Base-by-base conservation (phyloP, 2,329 filamentous ascomycete species). In the Exophiala bonariae region DNA sequence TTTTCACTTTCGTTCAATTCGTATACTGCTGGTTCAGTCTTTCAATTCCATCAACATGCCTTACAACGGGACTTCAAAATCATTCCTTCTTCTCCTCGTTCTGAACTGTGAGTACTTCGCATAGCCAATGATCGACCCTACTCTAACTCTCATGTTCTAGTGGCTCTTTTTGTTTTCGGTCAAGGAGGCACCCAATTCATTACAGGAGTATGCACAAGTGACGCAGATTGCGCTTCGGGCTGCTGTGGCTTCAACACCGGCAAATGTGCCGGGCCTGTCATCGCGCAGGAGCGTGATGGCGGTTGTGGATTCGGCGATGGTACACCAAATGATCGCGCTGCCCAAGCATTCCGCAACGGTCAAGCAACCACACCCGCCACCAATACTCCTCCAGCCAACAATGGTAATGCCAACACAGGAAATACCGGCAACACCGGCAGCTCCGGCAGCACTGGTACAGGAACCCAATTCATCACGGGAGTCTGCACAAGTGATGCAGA, bases 381-480 rank as follows among this genome's bases (percentile, higher is more conserved):
- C 5, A 16, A 46, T 5, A 30, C 37, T 16, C n/a, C 36, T 17
- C 4, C 40, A 6, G 20, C 38, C 17, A 22, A 40, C 23, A 30
- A 19, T 10, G 37, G 35, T 4, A 37, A 37, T 19, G 20, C 35
- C 18, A 22, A 22, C 14, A 22, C 10, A 8, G 35, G 14, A 16
- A 37, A 37, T n/a, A 19, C 33, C 16, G 23, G 23, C 11, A 31
- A 44, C 3, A 33, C 39, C 3, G 38, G 33, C 3, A 17, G 8
- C 22, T 43, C n/a, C 18, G 37, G 44, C 31, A 44, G 50, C 11
- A 49, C 45, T 13, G 52, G 47, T 3, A 47, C 44, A 8, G 59
- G 60, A 9, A 57, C 52, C n/a, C 61, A 63, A 34, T 63, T 63
- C 53, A 63, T 63, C 43, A 63, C 61, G 1, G 61, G 61, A 2